A percentile compares a stretch with the other conserved stretches of the same genome.
Conservation (phyloP, 2,329 filamentous ascomycete species). For the Claviceps spartinae region DNA sequence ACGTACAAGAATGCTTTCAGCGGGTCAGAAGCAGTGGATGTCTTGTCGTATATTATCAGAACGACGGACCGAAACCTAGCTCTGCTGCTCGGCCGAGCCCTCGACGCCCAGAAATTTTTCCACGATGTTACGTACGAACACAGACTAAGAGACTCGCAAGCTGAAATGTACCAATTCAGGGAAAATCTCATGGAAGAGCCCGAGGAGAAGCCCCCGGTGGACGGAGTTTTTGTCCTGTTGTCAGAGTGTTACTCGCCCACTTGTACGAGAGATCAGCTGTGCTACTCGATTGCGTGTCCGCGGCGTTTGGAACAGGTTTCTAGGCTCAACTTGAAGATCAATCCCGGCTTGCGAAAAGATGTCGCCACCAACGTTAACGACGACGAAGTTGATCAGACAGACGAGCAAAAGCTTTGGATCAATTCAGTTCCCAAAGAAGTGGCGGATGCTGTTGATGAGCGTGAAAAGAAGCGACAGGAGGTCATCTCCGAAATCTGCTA, state of each 20-base stretch:
- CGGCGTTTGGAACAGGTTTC: constrained; percentile 89
- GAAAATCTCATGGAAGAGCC: constrained; percentile 78
- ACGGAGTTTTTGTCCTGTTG: constrained; percentile 90
- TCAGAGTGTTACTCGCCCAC: constrained; percentile 98
- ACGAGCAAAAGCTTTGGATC: constrained; percentile 98
- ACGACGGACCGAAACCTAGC: constrained; percentile 93
- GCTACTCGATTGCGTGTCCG: constrained; percentile 96
- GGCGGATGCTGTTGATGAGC: constrained; percentile 76
- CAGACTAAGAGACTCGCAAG: constrained; percentile 80
- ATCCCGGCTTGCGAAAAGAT: constrained; percentile 65
- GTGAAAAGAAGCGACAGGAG: constrained; percentile 94
- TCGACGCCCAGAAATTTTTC: constrained; percentile 98
- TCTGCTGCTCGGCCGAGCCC: constrained; percentile 72
- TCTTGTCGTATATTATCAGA: constrained; percentile 92
- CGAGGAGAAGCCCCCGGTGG: constrained; percentile 61
- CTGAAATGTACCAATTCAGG: constrained; percentile 92
- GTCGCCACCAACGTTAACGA: constrained; percentile 49
- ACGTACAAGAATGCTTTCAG: constrained; percentile 97
- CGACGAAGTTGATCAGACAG: constrained; percentile 69
- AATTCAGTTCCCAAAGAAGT: constrained; percentile 95
- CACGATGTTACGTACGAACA: constrained; percentile 99
- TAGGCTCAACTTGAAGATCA: constrained; percentile 81
- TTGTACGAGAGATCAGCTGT: constrained; percentile 86
- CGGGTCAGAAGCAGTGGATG: constrained; percentile 86
- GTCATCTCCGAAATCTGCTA: constrained; percentile 98